Base-by-base conservation (phyloP, 2,329 filamentous ascomycete genomes). In the Fusarium sp. region DNA sequence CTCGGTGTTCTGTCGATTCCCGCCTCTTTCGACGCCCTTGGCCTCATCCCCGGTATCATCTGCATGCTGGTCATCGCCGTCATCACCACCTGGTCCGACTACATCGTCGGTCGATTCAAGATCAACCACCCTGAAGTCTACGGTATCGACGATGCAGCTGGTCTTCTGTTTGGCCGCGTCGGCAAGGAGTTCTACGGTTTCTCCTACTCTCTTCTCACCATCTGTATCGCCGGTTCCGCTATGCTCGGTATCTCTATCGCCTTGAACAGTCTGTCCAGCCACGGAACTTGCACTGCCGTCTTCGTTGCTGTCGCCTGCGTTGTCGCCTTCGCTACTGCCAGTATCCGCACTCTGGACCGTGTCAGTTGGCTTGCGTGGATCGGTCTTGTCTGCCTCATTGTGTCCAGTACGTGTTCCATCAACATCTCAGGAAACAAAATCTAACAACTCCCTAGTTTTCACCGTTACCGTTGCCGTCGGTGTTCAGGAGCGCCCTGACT, bases 61-160 rank as follows among this genome's bases (percentile, higher is more conserved):
- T 79, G 80, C 48, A 76, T 86, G 17, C 46, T 80, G 1, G 64
- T 68, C 13, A 79, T 86, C 26, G 82, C 78, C 2, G 65, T 49
- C 33, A 83, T 85, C 68, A 85, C 83, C 0, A 84, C 81, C 4
- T 86, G 84, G 84, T 84, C 83, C 7, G 79, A 80, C 57, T 84
- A 82, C 63, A 81, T 85, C 18, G 78, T 86, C 11, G 84, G 83
- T 14, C 74, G 76, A 14, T 87, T 87, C 79, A 88, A 88, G 72
- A 69, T 83, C n/a, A 75, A 76, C 22, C 86, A 88, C 64, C 81
- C 81, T 4, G 79, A 84, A 44, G 83, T 87, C 3, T 87, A 88
- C 68, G 81, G 84, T 38, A 85, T 88, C 61, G 85, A 86, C 55
- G 86, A 87, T 66, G 85, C 82, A 2, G 85, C 84, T 20, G 69